Base-by-base conservation (phyloP, 257 asterid genomes). In the Nyctanthes arbortristis region DNA sequence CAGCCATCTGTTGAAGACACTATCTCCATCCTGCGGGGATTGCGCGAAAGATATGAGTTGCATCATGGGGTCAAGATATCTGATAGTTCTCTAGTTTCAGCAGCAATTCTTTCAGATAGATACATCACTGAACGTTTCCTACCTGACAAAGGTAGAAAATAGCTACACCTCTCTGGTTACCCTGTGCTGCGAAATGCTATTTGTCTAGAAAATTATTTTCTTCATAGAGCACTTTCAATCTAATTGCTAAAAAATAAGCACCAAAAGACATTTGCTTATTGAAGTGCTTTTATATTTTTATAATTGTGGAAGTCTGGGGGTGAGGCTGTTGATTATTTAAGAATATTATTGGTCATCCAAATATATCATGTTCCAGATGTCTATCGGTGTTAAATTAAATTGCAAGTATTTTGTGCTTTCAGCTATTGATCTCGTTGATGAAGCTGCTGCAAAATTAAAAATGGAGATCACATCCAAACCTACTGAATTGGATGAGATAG, bases 381-480 rank as follows among this genome's bases (percentile, higher is more conserved):
- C 43, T 13, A 11, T 25, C 30, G 25, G 20, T 14, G 45, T 63
- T 65, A 22, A 60, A 61, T 65, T 31, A 20, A 58, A 2, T 59
- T 68, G 32, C 13, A 14, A 3, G 27, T 62, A 0, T 77, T 69
- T 40, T 69, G 16, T 45, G 61, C 5, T 77, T 70, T 80, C 87
- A 90, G 98, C 98, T 71, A 92, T 92, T 79, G 98, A 90, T 80
- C 93, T 90, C 47, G 96, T 92, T 52, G 98, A 92, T 76, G 98
- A 92, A 87, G 97, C 98, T 81, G 97, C 98, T 63, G 97, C 98
- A 13, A 92, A 92, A 81, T 58, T 92, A 63, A 92, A 92, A 81
- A 92, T 92, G 98, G 98, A 92, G 82, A 90, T 92, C 67, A 92
- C 96, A 49, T 92, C 98, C 31, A 92, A 92, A 78, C 98, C 98